Conservation (phyloP, 768 basidiomycete genomes). For the Cantharellus anzutake region DNA sequence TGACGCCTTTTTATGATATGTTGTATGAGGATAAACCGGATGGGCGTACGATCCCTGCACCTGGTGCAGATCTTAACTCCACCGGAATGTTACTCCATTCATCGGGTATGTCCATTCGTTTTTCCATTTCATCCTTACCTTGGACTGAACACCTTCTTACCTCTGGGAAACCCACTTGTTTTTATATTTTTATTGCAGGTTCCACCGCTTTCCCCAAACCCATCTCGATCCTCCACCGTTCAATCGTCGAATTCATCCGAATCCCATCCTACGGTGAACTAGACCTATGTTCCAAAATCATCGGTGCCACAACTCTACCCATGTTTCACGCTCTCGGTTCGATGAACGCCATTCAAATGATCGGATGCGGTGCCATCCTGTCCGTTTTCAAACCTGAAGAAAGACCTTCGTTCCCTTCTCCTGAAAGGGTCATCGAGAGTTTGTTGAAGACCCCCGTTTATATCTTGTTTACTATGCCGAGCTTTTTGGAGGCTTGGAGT, state of each 20-base stretch:
- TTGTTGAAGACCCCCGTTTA: background rate
- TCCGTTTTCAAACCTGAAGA: conserved; percentile 6
- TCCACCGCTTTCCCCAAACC: conserved; percentile 11
- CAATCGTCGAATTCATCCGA: conserved; percentile 1
- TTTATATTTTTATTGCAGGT: background rate
- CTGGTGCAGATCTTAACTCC: background rate
- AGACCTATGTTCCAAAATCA: conserved; percentile 1
- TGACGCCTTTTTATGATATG: background rate
- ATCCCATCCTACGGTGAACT: conserved; percentile 5
- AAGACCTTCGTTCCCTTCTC: conserved; percentile 5
- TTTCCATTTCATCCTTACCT: background rate
- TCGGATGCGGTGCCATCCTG: background rate
- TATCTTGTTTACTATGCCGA: conserved; percentile 8
- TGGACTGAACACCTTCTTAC: background rate
- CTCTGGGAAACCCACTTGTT: background rate
- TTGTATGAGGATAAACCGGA: background rate
- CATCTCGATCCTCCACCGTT: conserved; percentile 1
- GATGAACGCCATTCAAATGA: background rate
- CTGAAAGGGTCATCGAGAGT: conserved; percentile 7
- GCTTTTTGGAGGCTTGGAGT: conserved; percentile 10
- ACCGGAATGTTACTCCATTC: conserved; percentile 15
- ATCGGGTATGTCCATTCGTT: conserved; percentile 10
- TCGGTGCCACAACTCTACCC: background rate
- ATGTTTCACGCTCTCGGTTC: conserved; percentile 6
- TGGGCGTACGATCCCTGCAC: background rate